These are phyloP conservation scores for Curvularia verruculosa DNA, from an alignment of 2,329 filamentous ascomycete genomes.

Conservation along the genomic window DNA sequence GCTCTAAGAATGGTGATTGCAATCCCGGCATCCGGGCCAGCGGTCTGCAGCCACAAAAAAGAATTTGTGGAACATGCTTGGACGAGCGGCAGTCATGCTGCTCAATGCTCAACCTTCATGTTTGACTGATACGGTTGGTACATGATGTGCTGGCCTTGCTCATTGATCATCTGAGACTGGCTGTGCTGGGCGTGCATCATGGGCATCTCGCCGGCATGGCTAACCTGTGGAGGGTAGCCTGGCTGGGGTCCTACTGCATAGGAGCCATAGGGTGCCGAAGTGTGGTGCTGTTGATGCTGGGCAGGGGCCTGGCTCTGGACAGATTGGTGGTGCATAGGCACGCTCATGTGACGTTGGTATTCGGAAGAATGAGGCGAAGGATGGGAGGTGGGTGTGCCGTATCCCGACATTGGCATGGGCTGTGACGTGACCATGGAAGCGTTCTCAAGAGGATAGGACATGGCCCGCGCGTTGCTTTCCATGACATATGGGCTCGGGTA, in stretches of 20 bases:
- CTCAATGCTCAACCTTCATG: conserved; percentile 51
- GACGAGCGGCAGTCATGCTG: conserved; percentile 9
- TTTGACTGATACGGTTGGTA: conserved; percentile 45
- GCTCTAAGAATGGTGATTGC: conserved; percentile 4
- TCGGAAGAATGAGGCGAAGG: conserved; percentile 46
- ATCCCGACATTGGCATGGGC: conserved; percentile 47
- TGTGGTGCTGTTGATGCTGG: conserved; percentile 37
- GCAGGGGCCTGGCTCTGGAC: conserved; percentile 34
- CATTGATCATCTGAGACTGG: conserved; percentile 48
- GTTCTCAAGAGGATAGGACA: conserved; percentile 50
- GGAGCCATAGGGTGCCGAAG: conserved; percentile 34
- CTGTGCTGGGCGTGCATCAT: conserved; percentile 47
- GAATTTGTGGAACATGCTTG: conserved; percentile 12
- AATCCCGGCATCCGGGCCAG: conserved; percentile 10
- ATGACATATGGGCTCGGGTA: conserved; percentile 48
- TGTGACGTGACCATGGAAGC: conserved; percentile 45
- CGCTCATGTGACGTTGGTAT: conserved; percentile 47
- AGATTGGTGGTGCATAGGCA: conserved; percentile 44
- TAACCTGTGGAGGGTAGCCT: conserved; percentile 43
- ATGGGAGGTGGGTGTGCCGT: conserved; percentile 46
- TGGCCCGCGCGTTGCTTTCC: conserved; percentile 47
- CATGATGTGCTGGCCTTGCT: conserved; percentile 49
- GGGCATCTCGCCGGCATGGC: conserved; percentile 45
- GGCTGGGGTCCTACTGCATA: conserved; percentile 40
- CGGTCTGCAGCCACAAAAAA: conserved; percentile 13